Percentiles rank a stretch among this genome's conserved stretches.
Evolutionary conservation across 176 grass and related monocot species (phyloP).

Genomic region (Elaeis guineensis): DNA sequence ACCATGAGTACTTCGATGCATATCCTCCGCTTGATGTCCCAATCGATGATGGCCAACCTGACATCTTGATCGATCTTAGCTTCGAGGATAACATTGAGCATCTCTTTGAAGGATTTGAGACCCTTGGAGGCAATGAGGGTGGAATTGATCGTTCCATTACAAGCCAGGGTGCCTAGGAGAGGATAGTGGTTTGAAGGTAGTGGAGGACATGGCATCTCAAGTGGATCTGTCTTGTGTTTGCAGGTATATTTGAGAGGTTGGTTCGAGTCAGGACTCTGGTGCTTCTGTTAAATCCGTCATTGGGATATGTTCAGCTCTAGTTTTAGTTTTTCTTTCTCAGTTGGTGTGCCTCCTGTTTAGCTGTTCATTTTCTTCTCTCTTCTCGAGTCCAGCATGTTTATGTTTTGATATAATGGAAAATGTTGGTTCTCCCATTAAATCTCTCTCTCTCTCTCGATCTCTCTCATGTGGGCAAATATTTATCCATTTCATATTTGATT

Average conservation of each 20-base stretch:
- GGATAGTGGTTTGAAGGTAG: slow-evolving; percentile 9
- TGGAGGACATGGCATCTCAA: slow-evolving; percentile 17
- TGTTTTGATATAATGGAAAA: too few relatives aligned
- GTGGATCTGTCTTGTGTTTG: slow-evolving; percentile 17
- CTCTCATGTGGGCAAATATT: too few relatives aligned
- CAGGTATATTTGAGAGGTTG: background rate
- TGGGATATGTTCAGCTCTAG: too few relatives aligned
- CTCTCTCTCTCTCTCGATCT: too few relatives aligned
- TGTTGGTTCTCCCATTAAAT: too few relatives aligned
- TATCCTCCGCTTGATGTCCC: slow-evolving; percentile 4
- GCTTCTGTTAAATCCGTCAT: too few relatives aligned
- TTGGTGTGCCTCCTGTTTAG: too few relatives aligned
- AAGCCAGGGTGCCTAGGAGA: background rate
- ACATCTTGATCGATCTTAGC: slow-evolving; percentile 15
- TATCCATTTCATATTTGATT: too few relatives aligned
- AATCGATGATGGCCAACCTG: slow-evolving; percentile 19
- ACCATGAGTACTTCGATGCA: slow-evolving; percentile 20
- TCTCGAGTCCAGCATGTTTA: too few relatives aligned
- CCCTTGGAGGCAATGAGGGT: background rate
- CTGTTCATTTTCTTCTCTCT: too few relatives aligned
- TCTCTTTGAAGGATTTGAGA: slow-evolving; percentile 27
- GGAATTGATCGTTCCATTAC: too few relatives aligned
- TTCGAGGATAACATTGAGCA: slow-evolving; percentile 33
- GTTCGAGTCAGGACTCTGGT: background rate
- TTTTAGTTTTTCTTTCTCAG: too few relatives aligned